These are phyloP conservation scores for Neofusicoccum parvum DNA, from an alignment of 2,329 filamentous ascomycete genomes.

Conservation along the genomic window DNA sequence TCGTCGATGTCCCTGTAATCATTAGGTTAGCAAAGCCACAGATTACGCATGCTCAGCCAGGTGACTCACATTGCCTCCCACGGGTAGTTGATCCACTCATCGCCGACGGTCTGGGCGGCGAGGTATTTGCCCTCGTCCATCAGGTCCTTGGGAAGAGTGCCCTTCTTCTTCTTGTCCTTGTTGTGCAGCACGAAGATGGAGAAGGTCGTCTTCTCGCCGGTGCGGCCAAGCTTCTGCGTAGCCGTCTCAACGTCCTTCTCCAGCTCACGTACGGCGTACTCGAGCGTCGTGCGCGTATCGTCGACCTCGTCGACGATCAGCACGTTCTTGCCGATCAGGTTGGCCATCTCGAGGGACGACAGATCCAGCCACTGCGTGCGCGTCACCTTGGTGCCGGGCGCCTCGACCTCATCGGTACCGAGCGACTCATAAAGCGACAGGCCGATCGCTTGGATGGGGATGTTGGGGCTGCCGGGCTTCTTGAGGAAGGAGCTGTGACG, in stretches of 20 bases:
- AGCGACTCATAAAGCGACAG: slow-evolving; percentile 95
- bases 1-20: slow-evolving; percentile 75
- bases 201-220: slow-evolving; percentile 78
- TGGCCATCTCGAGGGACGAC: slow-evolving; percentile 80
- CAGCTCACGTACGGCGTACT: slow-evolving; percentile 90
- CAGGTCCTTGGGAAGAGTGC: slow-evolving; percentile 76
- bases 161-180: slow-evolving; percentile 98
- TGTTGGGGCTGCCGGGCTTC: slow-evolving; percentile 82
- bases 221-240: slow-evolving; percentile 69
- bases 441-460: slow-evolving; percentile 98
- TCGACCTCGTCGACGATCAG: slow-evolving; percentile 95
- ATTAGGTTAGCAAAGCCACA: not conserved
- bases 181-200: slow-evolving; percentile 97
- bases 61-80: slow-evolving; percentile 80
- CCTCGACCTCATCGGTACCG: slow-evolving; percentile 66
- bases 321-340: slow-evolving; percentile 87
- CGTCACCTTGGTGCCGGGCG: slow-evolving; percentile 88
- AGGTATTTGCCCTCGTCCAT: slow-evolving; percentile 72
- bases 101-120: slow-evolving; percentile 84
- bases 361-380: slow-evolving; percentile 98
- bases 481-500: slow-evolving; percentile 79
- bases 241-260: slow-evolving; percentile 91
- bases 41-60: not conserved
- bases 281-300: slow-evolving; percentile 89
- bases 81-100: slow-evolving; percentile 98